phyloP scores from a whole-genome alignment of 768 basidiomycete species.

The Hebeloma cylindrosporum region DNA sequence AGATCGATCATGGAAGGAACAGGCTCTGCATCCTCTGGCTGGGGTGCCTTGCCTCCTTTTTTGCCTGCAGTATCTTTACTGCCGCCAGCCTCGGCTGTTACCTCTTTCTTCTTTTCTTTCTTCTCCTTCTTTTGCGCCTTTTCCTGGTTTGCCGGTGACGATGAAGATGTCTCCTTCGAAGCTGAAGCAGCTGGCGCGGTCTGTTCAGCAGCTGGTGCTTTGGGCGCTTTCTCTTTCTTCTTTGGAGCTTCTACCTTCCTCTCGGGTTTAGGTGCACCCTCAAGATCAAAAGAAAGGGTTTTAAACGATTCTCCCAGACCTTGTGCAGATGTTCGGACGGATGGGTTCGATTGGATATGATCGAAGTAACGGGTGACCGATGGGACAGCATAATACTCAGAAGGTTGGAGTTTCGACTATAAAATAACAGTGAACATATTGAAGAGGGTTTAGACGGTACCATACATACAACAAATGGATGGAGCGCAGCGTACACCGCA shows the following conservation, averaged over 20 bases:
- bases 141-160: slow-evolving; percentile 19
- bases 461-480: slow-evolving; percentile 71
- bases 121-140: slow-evolving; percentile 54
- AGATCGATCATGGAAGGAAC: slow-evolving; percentile 97
- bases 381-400: slow-evolving; percentile 78
- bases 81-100: slow-evolving; percentile 35
- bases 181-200: slow-evolving; percentile 24
- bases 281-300: slow-evolving; percentile 67
- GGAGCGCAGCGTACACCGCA: slow-evolving; percentile 86
- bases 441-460: background rate
- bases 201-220: slow-evolving; percentile 26
- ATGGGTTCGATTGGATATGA: slow-evolving; percentile 77
- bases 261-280: slow-evolving; percentile 70
- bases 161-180: slow-evolving; percentile 22
- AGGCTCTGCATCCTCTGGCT: slow-evolving; percentile 77
- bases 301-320: slow-evolving; percentile 51
- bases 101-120: slow-evolving; percentile 59
- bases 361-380: slow-evolving; percentile 92
- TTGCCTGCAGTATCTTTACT: slow-evolving; percentile 35
- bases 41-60: slow-evolving; percentile 43
- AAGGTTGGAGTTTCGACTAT: slow-evolving; percentile 67
- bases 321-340: slow-evolving; percentile 59
- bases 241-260: slow-evolving; percentile 72
- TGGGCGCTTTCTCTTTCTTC: slow-evolving; percentile 69
- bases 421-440: background rate